A percentile compares a stretch with the other conserved stretches of the same genome.
Evolutionary conservation across 2,329 filamentous ascomycete species (phyloP).

Genomic region (Aspergillus puulaauensis): DNA sequence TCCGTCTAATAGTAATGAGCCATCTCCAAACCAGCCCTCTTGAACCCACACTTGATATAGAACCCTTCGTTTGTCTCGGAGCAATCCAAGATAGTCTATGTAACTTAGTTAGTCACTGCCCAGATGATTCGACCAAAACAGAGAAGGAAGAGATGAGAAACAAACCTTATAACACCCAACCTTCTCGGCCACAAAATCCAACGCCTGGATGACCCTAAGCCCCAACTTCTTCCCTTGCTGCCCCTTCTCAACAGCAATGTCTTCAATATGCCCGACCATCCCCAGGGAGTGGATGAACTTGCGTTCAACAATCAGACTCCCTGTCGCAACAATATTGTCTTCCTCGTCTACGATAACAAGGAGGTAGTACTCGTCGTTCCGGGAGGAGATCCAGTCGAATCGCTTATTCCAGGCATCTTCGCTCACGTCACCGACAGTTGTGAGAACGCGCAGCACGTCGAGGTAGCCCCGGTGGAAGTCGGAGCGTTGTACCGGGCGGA

Average conservation of each 20-base stretch:
- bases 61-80: slow-evolving; percentile 95
- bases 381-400: slow-evolving; percentile 76
- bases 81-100: slow-evolving; percentile 87
- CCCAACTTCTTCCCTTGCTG: slow-evolving; percentile 98
- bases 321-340: slow-evolving; percentile 78
- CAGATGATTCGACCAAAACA: background rate
- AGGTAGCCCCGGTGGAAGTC: slow-evolving; percentile 85
- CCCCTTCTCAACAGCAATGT: slow-evolving; percentile 91
- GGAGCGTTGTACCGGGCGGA: slow-evolving; percentile 73
- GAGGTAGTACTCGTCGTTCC: slow-evolving; percentile 79
- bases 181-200: slow-evolving; percentile 83
- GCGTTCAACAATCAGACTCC: slow-evolving; percentile 84
- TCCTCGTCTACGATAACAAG: slow-evolving; percentile 77
- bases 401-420: slow-evolving; percentile 73
- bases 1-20: slow-evolving; percentile 74
- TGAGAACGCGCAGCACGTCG: slow-evolving; percentile 86
- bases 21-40: slow-evolving; percentile 91
- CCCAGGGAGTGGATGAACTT: slow-evolving; percentile 60
- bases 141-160: slow-evolving; percentile 7
- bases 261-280: slow-evolving; percentile 89
- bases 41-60: slow-evolving; percentile 97
- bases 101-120: slow-evolving; percentile 13
- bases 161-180: slow-evolving; percentile 86
- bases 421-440: slow-evolving; percentile 84
- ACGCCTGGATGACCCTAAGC: slow-evolving; percentile 85